A percentile compares a stretch with the other conserved stretches of the same genome.
phyloP scores from a whole-genome alignment of 176 grass and related monocot genomes.

The Musa schizocarpa region DNA sequence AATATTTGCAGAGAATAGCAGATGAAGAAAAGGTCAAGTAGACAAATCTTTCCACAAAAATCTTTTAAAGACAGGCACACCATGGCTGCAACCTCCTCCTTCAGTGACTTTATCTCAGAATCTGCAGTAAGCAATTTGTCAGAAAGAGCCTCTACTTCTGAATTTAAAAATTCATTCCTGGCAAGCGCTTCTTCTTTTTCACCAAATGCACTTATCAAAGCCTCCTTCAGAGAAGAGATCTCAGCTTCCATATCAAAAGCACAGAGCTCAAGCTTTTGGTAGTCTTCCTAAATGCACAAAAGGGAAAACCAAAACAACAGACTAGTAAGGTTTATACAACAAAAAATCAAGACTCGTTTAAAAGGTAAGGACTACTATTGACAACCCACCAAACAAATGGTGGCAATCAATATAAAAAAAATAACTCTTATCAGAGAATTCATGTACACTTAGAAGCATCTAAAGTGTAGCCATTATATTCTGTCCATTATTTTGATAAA shows the following conservation, averaged over 20 bases:
- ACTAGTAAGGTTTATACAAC: background rate
- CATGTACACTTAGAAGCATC: background rate
- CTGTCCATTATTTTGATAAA: no score
- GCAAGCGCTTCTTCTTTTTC: slow-evolving; percentile 67
- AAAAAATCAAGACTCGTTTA: background rate
- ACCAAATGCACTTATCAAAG: slow-evolving; percentile 35
- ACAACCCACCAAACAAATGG: no score
- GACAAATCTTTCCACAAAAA: background rate
- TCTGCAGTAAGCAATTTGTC: slow-evolving; percentile 38
- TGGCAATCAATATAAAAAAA: background rate
- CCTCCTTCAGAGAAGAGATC: slow-evolving; percentile 63
- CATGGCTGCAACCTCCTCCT: slow-evolving; percentile 40
- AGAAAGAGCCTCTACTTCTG: slow-evolving; percentile 46
- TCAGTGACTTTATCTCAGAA: slow-evolving; percentile 46
- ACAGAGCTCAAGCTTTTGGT: slow-evolving; percentile 57
- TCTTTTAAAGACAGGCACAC: slow-evolving; percentile 24
- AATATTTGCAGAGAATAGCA: background rate
- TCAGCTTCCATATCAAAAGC: slow-evolving; percentile 54
- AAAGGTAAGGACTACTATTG: no score
- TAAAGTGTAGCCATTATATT: background rate
- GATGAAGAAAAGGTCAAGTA: background rate
- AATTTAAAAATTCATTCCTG: slow-evolving; percentile 47
- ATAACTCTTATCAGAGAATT: background rate
- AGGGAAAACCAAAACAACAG: background rate
- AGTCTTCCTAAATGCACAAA: slow-evolving; percentile 57